phyloP scores from a whole-genome alignment of 2,329 filamentous ascomycete genomes.

The Trichoderma guizhouense region DNA sequence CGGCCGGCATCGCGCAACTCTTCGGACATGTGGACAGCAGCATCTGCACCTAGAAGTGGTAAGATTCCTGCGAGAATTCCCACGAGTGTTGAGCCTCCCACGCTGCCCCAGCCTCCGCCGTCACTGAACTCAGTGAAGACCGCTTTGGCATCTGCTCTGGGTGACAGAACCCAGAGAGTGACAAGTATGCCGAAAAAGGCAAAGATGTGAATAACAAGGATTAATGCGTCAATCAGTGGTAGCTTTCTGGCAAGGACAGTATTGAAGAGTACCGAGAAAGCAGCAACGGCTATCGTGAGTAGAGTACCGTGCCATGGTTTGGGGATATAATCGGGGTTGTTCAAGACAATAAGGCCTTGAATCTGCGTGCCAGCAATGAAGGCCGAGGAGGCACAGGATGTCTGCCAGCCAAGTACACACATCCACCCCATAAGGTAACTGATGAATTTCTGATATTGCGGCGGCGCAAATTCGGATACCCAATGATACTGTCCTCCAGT shows the following conservation, averaged over 20 bases:
- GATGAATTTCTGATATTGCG: slow-evolving; percentile 47
- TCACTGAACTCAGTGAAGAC: slow-evolving; percentile 15
- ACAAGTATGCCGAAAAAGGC: slow-evolving; percentile 34
- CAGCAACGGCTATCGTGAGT: not conserved
- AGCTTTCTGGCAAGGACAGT: slow-evolving; percentile 32
- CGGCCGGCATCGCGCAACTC: slow-evolving; percentile 31
- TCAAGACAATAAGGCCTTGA: slow-evolving; percentile 41
- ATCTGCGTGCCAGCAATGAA: slow-evolving; percentile 45
- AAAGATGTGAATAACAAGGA: slow-evolving; percentile 47
- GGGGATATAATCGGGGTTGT: not conserved
- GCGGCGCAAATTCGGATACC: slow-evolving; percentile 53
- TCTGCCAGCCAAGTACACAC: slow-evolving; percentile 45
- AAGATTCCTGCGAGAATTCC: slow-evolving; percentile 14
- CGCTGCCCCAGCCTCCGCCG: slow-evolving; percentile 6
- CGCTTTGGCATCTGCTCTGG: not conserved
- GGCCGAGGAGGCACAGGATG: slow-evolving; percentile 37
- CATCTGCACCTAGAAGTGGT: slow-evolving; percentile 7
- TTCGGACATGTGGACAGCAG: slow-evolving; percentile 4
- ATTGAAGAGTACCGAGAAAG: slow-evolving; percentile 6
- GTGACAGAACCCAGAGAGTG: slow-evolving; percentile 30
- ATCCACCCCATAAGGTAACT: slow-evolving; percentile 52
- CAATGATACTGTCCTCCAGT: slow-evolving; percentile 58
- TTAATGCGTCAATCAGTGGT: slow-evolving; percentile 49
- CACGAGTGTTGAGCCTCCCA: slow-evolving; percentile 7
- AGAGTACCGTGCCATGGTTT: slow-evolving; percentile 10